Base-by-base conservation (phyloP, 169 alveolate species). In the Theileria sp. region DNA sequence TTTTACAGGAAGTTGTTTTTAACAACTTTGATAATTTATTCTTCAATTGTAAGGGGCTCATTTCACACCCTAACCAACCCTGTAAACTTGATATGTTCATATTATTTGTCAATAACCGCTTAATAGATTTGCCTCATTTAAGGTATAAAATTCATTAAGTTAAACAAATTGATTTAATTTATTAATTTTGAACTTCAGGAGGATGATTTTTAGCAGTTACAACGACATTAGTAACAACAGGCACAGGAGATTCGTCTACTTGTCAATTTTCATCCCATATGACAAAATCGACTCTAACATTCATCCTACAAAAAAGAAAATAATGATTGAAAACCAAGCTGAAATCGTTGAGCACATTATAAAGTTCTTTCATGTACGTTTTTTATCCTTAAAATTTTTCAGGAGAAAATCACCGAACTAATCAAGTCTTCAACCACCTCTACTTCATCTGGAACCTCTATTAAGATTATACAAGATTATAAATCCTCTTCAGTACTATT, bases 221-320 rank as follows among this genome's bases (percentile, higher is more conserved):
- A 77, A 77, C 32, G 91, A 87, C 56, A 75, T 87, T 36, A 70
- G 89, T 50, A 92, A 92, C 36, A 89, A 88, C 26, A 92, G 92
- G 23, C 86, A 85, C 51, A 72, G 93, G 49, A 92, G 95, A 15
- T 93, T 93, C 93, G 98, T 95, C 23, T 98, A 97, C 86, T 75
- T 98, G 58, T 91, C 98, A 21, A 72, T 98, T n/a, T 86, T 83
- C n/a, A 87, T 98, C 74, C 97, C 98, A 9, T 94, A 98, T 9
- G 94, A 91, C 26, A 61, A 91, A 25, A 86, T 98, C 23, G 99
- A 98, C 86, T 98, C 98, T 13, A 98, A 98, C 89, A 99, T 98
- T 0, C 99, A 97, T 77, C 99, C 99, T 13, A 96, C 99, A 38
- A 98, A 98, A 89, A 96, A 94, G 76, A 92, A 92, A 77, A 97